A percentile compares a stretch with the other conserved stretches of the same genome.
Evolutionary conservation across 2,329 filamentous ascomycete species (phyloP).

Genomic region (Xylaria sp.): DNA sequence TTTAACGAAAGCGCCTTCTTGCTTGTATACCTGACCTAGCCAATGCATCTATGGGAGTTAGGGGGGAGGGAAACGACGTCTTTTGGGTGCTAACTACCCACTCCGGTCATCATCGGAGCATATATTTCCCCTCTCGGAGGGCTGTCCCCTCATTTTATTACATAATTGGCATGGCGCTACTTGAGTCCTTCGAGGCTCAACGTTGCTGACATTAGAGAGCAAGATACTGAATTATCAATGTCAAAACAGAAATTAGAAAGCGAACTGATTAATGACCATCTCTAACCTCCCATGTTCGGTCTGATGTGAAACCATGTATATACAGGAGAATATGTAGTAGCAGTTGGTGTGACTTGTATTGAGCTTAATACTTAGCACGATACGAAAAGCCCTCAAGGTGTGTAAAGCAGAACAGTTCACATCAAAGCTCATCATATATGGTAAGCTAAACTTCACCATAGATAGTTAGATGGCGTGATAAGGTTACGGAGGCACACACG

Average conservation of each 20-base stretch:
- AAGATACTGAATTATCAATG: conserved; percentile 16
- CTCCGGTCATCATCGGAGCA: conserved; percentile 26
- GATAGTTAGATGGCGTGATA: neutral
- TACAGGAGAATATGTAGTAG: neutral
- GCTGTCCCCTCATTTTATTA: conserved; percentile 17
- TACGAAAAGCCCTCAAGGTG: neutral
- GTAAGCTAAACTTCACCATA: neutral
- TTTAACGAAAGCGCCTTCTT: conserved; percentile 37
- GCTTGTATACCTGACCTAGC: conserved; percentile 36
- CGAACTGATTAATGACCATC: neutral
- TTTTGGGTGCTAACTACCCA: conserved; percentile 21
- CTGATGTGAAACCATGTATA: conserved; percentile 1
- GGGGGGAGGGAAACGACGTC: conserved; percentile 30
- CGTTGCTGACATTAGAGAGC: conserved; percentile 22
- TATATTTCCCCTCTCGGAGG: conserved; percentile 28
- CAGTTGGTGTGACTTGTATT: neutral
- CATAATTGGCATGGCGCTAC: conserved; percentile 25
- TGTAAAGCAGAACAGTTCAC: neutral
- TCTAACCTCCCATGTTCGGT: neutral
- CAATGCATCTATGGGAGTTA: conserved; percentile 43
- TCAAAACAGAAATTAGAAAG: conserved; percentile 3
- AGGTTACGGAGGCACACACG: too few relatives aligned
- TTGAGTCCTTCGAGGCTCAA: neutral
- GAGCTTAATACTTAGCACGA: neutral
- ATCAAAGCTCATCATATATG: neutral